Base-by-base conservation (phyloP, 345 rosid species). In the Lumnitzera littorea region DNA sequence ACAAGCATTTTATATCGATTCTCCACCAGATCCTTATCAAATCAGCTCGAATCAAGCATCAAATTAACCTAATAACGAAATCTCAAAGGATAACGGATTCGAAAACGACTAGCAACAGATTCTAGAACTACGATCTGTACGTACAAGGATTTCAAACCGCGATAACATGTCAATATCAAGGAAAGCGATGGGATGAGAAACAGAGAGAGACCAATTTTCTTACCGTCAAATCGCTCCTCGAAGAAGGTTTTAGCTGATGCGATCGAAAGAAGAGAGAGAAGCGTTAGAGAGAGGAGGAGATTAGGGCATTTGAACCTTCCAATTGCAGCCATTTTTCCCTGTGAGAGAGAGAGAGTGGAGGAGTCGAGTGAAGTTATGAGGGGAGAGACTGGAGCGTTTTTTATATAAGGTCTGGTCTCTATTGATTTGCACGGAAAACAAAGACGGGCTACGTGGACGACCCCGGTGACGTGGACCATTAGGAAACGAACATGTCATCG, bases 211-310 rank as follows among this genome's bases (percentile, higher is more conserved):
- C 14, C 23, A 27, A 27, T 27, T 17, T 11, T 7, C 23, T 24
- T 82, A 94, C 99, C 97, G 23, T 86, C 88, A 66, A 90, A 92
- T 11, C 86, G 96, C 41, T 92, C 98, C 68, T 92, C 98, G 73
- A 95, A 95, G 78, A 86, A 79, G 60, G 88, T 91, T 46, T 68
- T 57, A 12, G 97, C 88, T 10, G 85, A 80, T 10, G 84, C 84
- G 70, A 82, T 55, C 46, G 78, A 79, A 0, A 79, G 20, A 24
- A 58, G 36, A 15, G 73, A 76, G 64, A 64, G 53, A 36, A 74
- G 67, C 11, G 65, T 54, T 29, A 86, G 70, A 14, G 76, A 51
- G 53, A 82, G 20, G 4, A 87, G 63, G 10, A 78, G 41, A 36
- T 5, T 74, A 70, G 80, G 75, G 75, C 63, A 43, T n/a, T 2